Evolutionary conservation across 148 eudicot species (phyloP).

Genomic region (Amaranthus palmeri): DNA sequence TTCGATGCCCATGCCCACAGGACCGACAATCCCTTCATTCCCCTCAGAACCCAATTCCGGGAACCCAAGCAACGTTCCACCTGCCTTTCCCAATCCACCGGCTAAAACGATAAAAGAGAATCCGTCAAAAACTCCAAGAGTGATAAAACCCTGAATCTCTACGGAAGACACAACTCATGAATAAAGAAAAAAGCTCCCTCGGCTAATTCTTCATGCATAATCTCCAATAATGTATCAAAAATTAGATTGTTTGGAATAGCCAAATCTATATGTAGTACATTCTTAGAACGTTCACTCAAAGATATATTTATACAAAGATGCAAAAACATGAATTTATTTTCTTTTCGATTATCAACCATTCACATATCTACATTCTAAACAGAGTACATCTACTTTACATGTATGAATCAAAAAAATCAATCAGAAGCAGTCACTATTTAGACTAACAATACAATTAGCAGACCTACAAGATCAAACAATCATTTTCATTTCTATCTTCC

Average conservation of each 20-base stretch:
- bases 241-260: conserved; percentile 5
- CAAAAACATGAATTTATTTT: neutral
- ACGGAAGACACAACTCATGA: neutral
- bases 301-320: conserved; percentile 3
- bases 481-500: neutral
- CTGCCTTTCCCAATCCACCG: conserved; percentile 7
- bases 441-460: conserved; percentile 7
- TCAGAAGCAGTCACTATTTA: conserved; percentile 1
- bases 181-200: conserved; percentile 1
- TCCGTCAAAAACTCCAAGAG: conserved; percentile 2
- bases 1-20: neutral
- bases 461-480: conserved; percentile 1
- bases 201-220: neutral
- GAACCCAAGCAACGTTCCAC: conserved; percentile 12
- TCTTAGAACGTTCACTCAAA: conserved; percentile 9
- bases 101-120: conserved; percentile 2
- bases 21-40: conserved; percentile 10
- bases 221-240: conserved; percentile 5
- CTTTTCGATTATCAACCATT: conserved; percentile 23
- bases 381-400: conserved; percentile 24
- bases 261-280: conserved; percentile 1
- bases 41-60: conserved; percentile 8
- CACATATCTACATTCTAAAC: conserved; percentile 28
- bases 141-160: conserved; percentile 13
- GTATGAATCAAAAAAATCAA: conserved; percentile 22